Base-by-base conservation (phyloP, 345 rosid species). In the Salix exigua region DNA sequence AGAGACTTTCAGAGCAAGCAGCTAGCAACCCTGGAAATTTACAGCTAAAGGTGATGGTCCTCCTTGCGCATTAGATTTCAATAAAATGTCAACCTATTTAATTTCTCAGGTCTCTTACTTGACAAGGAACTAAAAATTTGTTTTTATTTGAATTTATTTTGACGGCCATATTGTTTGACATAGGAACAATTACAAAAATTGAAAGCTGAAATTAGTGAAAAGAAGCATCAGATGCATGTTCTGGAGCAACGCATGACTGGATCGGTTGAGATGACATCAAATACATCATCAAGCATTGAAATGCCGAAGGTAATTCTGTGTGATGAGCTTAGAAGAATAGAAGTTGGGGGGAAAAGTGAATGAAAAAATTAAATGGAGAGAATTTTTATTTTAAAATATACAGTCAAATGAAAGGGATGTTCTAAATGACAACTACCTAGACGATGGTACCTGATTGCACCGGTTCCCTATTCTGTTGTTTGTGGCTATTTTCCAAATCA, bases 241-340 rank as follows among this genome's bases (percentile, higher is more conserved):
- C 74, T 91, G 66, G 92, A 91, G 77, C 79, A 81, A 77, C 91
- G 86, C 38, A 89, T 91, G 90, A 83, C 83, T 82, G 92, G 87
- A 66, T 89, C 91, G 60, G 82, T 85, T 78, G 87, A 80, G 79
- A 79, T 65, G 68, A 73, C 85, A 30, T 83, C 90, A 11, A 79
- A 71, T 40, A 76, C 76, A 71, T 84, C 87, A 70, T 80, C 75
- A 70, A 78, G 66, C 73, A 69, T 19, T 61, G 94, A 88, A 74
- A 83, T 89, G 80, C 81, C 85, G 28, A 86, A 86, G 91, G 92
- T 91, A 82, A 77, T 21, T 62, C 10, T 3, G 10, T 77, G 30
- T 63, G 66, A 40, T 61, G 33, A 74, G 53, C 73, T 77, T 70
- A 14, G 51, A 18, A 46, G 51, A 46, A 13, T 46, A 13, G 51